Evolutionary conservation across 2,329 filamentous ascomycete genomes (phyloP).

Genomic region (Paraconiothyrium brasiliense): DNA sequence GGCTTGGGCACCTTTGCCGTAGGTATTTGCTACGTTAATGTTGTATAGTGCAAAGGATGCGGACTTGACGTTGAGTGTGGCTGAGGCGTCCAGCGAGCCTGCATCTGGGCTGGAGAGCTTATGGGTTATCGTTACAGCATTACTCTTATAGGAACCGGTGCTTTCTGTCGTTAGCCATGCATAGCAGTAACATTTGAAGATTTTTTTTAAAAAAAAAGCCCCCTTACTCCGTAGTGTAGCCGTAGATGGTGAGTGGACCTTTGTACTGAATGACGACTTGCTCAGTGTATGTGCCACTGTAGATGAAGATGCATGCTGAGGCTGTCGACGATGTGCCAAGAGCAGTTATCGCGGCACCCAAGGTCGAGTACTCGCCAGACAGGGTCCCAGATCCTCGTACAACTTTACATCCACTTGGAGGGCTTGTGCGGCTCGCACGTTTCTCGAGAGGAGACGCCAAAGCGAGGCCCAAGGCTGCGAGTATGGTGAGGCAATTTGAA

Average conservation of each 20-base stretch:
- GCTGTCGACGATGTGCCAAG: constrained; percentile 58
- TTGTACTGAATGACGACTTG: constrained; percentile 62
- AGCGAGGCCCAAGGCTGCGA: not conserved
- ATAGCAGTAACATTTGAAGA: not conserved
- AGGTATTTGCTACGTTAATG: constrained; percentile 61
- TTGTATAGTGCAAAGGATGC: constrained; percentile 67
- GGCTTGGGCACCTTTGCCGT: constrained; percentile 43
- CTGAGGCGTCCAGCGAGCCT: constrained; percentile 59
- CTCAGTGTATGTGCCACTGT: constrained; percentile 65
- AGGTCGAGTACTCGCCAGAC: constrained; percentile 52
- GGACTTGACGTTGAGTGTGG: constrained; percentile 54
- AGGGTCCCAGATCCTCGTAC: constrained; percentile 48
- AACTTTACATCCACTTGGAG: constrained; percentile 59
- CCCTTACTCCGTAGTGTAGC: constrained; percentile 27
- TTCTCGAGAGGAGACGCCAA: constrained; percentile 4
- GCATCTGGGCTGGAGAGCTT: constrained; percentile 45
- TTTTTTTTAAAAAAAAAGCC: not conserved
- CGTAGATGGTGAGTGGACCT: constrained; percentile 53
- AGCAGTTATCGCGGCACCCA: constrained; percentile 52
- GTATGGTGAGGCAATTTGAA: not conserved
- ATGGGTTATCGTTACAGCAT: constrained; percentile 62
- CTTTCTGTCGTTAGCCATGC: not conserved
- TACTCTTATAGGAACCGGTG: constrained; percentile 55
- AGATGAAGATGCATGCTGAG: constrained; percentile 67
- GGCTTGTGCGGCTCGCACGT: constrained; percentile 45